Evolutionary conservation across 1,139 yeast species (phyloP).

Genomic region (Geotrichum siamense): DNA sequence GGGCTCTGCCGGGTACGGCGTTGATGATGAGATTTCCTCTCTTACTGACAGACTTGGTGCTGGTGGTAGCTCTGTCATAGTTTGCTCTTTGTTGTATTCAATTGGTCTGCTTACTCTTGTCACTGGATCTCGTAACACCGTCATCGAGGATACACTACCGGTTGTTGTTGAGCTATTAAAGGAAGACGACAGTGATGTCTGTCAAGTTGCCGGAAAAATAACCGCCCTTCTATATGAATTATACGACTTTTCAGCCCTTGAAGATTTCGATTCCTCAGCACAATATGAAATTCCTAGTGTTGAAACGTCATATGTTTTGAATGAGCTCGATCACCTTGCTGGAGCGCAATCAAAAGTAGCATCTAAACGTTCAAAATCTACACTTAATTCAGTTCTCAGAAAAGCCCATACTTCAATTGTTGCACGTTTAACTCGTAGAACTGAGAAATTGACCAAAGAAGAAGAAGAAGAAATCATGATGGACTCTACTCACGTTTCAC

Average conservation of each 20-base stretch:
- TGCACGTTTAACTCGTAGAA: conserved; percentile 8
- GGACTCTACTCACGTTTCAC: conserved; percentile 38
- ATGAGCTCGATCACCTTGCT: conserved; percentile 3
- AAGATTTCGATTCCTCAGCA: conserved; percentile 27
- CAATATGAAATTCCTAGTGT: conserved; percentile 45
- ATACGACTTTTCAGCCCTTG: conserved; percentile 42
- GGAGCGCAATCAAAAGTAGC: conserved; percentile 23
- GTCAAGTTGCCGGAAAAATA: conserved; percentile 50
- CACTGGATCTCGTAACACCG: conserved; percentile 22
- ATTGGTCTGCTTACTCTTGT: conserved; percentile 27
- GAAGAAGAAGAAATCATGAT: conserved; percentile 4
- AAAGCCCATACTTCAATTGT: conserved; percentile 46
- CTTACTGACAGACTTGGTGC: conserved; percentile 32
- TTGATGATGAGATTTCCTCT: conserved; percentile 27
- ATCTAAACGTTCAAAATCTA: conserved; percentile 43
- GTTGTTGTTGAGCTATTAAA: conserved; percentile 29
- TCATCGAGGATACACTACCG: conserved; percentile 30
- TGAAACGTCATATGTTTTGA: conserved; percentile 47
- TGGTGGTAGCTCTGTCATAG: conserved; percentile 21
- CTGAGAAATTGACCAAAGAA: not conserved
- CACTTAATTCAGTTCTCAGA: conserved; percentile 54
- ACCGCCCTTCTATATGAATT: conserved; percentile 58
- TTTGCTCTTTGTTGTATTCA: conserved; percentile 32
- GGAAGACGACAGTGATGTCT: conserved; percentile 24
- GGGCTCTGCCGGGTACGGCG: conserved; percentile 35